Percentiles rank a stretch among this genome's conserved stretches.
These are phyloP conservation scores for Pythium aphanidermatum DNA, from an alignment of 352 stramenopile species.

Conservation along the genomic window DNA sequence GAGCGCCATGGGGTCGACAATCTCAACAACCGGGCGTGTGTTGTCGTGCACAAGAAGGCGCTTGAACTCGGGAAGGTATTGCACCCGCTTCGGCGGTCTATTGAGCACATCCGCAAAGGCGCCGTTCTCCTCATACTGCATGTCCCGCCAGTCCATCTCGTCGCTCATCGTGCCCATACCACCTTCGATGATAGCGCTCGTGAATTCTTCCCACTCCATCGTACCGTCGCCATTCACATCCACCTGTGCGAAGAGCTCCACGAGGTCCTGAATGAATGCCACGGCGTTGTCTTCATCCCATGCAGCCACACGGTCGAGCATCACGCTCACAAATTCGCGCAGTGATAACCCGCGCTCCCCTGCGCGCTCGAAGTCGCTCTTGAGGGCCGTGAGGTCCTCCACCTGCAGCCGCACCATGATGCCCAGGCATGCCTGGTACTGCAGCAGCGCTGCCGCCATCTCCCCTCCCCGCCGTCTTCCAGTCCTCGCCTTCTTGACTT, in stretches of 20 bases:
- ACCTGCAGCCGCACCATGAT: slow-evolving; percentile 76
- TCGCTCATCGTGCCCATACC: slow-evolving; percentile 51
- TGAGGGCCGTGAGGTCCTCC: slow-evolving; percentile 55
- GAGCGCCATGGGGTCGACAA: slow-evolving; percentile 47
- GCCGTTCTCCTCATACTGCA: slow-evolving; percentile 69
- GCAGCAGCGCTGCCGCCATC: slow-evolving; percentile 42
- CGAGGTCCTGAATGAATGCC: slow-evolving; percentile 62
- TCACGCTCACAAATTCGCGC: slow-evolving; percentile 58
- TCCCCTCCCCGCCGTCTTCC: too few relatives aligned
- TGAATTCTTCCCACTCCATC: slow-evolving; percentile 85
- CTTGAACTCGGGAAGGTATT: slow-evolving; percentile 52
- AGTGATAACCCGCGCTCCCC: slow-evolving; percentile 45
- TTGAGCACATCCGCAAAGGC: slow-evolving; percentile 48
- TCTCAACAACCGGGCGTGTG: slow-evolving; percentile 58
- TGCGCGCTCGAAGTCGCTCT: slow-evolving; percentile 57
- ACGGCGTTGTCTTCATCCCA: slow-evolving; percentile 53
- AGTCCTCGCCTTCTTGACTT: too few relatives aligned
- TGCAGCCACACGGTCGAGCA: slow-evolving; percentile 53
- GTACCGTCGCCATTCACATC: slow-evolving; percentile 72
- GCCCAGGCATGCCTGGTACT: slow-evolving; percentile 72
- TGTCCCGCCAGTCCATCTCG: slow-evolving; percentile 41
- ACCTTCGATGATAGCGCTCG: slow-evolving; percentile 71
- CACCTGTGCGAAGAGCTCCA: slow-evolving; percentile 72
- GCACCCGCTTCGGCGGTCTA: slow-evolving; percentile 50
- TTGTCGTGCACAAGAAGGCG: slow-evolving; percentile 56